Base-by-base conservation (phyloP, 176 grass and related monocot genomes). In the Oryza nivara region DNA sequence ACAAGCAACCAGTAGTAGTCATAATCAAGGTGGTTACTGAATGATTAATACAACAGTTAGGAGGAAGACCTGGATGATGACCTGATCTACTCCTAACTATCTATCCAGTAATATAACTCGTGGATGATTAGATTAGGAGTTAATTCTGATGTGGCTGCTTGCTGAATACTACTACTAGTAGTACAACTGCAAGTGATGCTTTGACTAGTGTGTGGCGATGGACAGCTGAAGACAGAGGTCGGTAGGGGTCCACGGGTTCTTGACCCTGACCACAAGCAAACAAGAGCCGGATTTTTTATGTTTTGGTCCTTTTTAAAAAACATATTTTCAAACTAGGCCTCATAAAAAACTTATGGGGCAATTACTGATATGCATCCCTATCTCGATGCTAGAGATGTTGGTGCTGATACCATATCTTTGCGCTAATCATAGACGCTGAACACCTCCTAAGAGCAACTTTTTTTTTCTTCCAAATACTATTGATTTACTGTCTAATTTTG, bases 181-280 rank as follows among this genome's bases (percentile, higher is more conserved):
- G 12, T 11, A 49, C 47, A 49, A 49, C 7, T 49, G 12, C 47
- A 49, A 49, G 13, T 49, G 47, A 3, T 49, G 47, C 3, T 49
- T 83, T 61, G 54, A 77, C 75, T 25, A 9, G 17, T 4, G 52
- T 41, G 20, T 5, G 48, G 70, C 22, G 11, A 73, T 49, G 13
- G 3, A 47, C 2, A 47, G 41, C 17, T 10, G 4, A 58, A 19
- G 28, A 6, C 16, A 56, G 9, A 58, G 45, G 49, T 11, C 2
- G 23, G 15, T 45, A 43, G 46, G 82, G 65, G 73, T 77, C 73
- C 73, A 84, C 73, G 82, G 64, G 34, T n/a, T 65, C 64, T 58
- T 84, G 73, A 76, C 73, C 65, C n/a, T 58, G 54, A 5, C 16
- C 54, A 11, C 17, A 67, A 68, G 73, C 73, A 75, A 84, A n/a